A percentile compares a stretch with the other conserved stretches of the same genome.
Conservation (phyloP, 768 basidiomycete species). For the Leccinum fibrillosum region DNA sequence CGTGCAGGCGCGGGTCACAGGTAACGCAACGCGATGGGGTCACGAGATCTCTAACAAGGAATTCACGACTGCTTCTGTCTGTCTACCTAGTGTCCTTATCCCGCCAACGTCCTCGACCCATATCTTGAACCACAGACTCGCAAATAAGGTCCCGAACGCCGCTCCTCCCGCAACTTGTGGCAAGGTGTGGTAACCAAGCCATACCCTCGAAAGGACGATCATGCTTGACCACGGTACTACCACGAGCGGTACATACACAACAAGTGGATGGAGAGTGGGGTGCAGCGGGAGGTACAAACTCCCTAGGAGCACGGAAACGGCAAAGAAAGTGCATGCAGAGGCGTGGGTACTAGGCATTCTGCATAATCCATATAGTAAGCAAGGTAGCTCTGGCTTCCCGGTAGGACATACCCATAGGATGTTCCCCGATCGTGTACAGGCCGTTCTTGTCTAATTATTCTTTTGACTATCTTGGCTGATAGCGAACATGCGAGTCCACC, state of each 20-base stretch:
- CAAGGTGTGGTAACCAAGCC: slow-evolving; percentile 77
- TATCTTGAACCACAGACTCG: slow-evolving; percentile 51
- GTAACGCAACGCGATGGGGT: slow-evolving; percentile 21
- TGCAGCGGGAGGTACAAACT: slow-evolving; percentile 59
- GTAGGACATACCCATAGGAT: slow-evolving; percentile 61
- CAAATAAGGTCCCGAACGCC: slow-evolving; percentile 51
- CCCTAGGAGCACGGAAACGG: slow-evolving; percentile 57
- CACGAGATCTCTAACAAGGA: slow-evolving; percentile 13
- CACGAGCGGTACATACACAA: slow-evolving; percentile 39
- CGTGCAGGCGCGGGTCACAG: slow-evolving; percentile 20
- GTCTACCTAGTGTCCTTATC: slow-evolving; percentile 19
- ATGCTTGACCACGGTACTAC: slow-evolving; percentile 52
- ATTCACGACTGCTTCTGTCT: slow-evolving; percentile 8
- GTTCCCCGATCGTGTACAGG: slow-evolving; percentile 48
- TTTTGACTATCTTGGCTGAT: slow-evolving; percentile 62
- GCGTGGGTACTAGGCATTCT: slow-evolving; percentile 89
- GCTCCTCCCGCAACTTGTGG: slow-evolving; percentile 62
- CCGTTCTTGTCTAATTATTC: slow-evolving; percentile 59
- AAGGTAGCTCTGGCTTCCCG: background rate
- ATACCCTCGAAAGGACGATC: slow-evolving; percentile 63
- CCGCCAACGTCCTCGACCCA: slow-evolving; percentile 41
- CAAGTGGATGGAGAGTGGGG: slow-evolving; percentile 41
- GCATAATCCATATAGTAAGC: slow-evolving; percentile 1
- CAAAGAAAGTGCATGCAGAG: slow-evolving; percentile 62
- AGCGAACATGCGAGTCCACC: slow-evolving; percentile 56